Evolutionary conservation across 1,284 basidiomycete species (phyloP).

Genomic region (Grifola frondosa): DNA sequence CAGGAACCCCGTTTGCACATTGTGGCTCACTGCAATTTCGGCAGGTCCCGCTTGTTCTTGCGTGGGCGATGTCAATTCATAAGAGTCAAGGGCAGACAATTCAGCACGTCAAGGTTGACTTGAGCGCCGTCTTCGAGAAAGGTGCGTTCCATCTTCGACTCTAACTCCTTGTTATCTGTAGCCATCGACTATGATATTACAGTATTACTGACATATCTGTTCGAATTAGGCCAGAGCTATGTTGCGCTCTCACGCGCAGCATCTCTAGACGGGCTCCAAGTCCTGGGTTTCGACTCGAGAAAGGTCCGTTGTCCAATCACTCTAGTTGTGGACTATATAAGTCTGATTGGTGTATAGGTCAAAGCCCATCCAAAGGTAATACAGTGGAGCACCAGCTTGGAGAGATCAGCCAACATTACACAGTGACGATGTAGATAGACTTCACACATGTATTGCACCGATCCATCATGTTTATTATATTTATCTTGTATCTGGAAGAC

Average conservation of each 20-base stretch:
- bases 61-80: slow-evolving; percentile 95
- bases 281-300: slow-evolving; percentile 78
- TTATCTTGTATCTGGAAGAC: no score
- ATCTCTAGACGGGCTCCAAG: slow-evolving; percentile 86
- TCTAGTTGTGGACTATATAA: not conserved
- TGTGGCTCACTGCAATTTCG: not conserved
- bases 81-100: slow-evolving; percentile 92
- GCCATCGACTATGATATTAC: no score
- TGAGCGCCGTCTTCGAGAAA: slow-evolving; percentile 86
- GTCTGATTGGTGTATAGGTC: slow-evolving; percentile 42
- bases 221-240: slow-evolving; percentile 86
- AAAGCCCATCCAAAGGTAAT: slow-evolving; percentile 70
- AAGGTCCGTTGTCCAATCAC: slow-evolving; percentile 49
- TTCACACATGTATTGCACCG: no score
- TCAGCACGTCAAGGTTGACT: slow-evolving; percentile 81
- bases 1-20: no score
- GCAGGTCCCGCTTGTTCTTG: slow-evolving; percentile 79
- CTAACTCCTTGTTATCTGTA: not conserved
- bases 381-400: slow-evolving; percentile 64
- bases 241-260: slow-evolving; percentile 96
- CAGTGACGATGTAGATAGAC: no score
- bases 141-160: slow-evolving; percentile 43
- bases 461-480: no score
- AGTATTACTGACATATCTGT: no score
- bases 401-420: slow-evolving; percentile 29